Conservation (phyloP, 2,329 filamentous ascomycete genomes). For the Scedosporium minutisporum region DNA sequence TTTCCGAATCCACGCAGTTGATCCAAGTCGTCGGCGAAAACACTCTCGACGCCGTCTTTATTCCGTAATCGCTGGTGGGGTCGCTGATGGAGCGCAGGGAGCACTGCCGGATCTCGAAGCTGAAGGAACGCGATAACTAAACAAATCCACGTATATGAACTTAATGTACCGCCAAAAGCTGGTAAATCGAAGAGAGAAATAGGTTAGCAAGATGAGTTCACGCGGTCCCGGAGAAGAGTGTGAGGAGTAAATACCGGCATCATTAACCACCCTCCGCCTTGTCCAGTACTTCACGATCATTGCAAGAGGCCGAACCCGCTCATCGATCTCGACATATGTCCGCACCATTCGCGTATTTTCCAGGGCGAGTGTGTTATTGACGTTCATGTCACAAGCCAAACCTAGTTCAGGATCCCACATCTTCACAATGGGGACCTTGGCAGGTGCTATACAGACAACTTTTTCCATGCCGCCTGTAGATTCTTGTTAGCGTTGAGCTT, state of each 20-base stretch:
- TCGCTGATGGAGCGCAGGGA: constrained; percentile 76
- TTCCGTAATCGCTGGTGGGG: constrained; percentile 48
- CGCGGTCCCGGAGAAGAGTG: not conserved
- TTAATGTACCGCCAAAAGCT: constrained; percentile 90
- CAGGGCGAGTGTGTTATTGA: constrained; percentile 90
- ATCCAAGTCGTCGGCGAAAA: constrained; percentile 80
- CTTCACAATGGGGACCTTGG: constrained; percentile 97
- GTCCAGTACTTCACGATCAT: constrained; percentile 99
- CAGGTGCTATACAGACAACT: constrained; percentile 86
- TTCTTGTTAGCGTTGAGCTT: constrained; percentile 21
- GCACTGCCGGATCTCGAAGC: constrained; percentile 69
- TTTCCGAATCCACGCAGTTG: constrained; percentile 64
- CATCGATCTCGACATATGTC: constrained; percentile 89
- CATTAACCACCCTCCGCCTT: constrained; percentile 82
- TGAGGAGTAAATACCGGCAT: constrained; percentile 65
- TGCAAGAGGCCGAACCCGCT: constrained; percentile 79
- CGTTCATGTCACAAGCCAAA: constrained; percentile 93
- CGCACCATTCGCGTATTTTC: constrained; percentile 98
- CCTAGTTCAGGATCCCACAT: constrained; percentile 92
- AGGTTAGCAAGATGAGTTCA: not conserved
- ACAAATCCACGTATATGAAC: constrained; percentile 99
- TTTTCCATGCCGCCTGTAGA: constrained; percentile 85
- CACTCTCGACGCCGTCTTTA: constrained; percentile 56
- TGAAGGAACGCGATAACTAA: constrained; percentile 96
- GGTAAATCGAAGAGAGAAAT: constrained; percentile 6